Percentiles rank a stretch among this genome's conserved stretches.
Conservation (phyloP, 306 rosid species). For the Prunus campanulata region DNA sequence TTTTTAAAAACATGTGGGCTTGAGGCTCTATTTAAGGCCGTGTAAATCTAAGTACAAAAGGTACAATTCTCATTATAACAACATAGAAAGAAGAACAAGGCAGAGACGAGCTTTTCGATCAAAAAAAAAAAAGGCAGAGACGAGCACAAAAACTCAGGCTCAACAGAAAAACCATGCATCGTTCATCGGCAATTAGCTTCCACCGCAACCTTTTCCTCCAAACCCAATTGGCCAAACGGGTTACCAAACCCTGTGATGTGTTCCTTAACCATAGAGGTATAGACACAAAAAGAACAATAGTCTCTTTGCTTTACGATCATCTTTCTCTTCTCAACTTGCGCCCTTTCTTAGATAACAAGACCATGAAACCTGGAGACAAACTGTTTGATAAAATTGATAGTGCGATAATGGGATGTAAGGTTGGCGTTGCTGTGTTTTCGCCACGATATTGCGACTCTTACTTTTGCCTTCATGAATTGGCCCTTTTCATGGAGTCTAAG, state of each 20-base stretch:
- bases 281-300: conserved; percentile 72
- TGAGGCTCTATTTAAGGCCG: neutral
- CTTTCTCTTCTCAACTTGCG: conserved; percentile 35
- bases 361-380: conserved; percentile 88
- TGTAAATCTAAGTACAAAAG: neutral
- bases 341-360: conserved; percentile 77
- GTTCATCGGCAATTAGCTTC: conserved; percentile 30
- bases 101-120: neutral
- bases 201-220: conserved; percentile 22
- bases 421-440: conserved; percentile 74
- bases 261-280: conserved; percentile 75
- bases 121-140: neutral
- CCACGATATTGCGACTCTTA: conserved; percentile 77
- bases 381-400: conserved; percentile 70
- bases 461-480: conserved; percentile 84
- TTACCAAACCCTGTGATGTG: conserved; percentile 51
- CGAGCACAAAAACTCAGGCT: neutral
- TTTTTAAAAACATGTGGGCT: too few relatives aligned
- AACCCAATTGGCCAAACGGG: conserved; percentile 26
- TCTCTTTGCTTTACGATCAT: conserved; percentile 63
- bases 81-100: neutral
- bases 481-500: conserved; percentile 53
- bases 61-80: neutral
- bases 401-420: conserved; percentile 54
- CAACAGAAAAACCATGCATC: conserved; percentile 29